Evolutionary conservation across 1,139 yeast genomes (phyloP).

Genomic region (Kodamaea arcana): DNA sequence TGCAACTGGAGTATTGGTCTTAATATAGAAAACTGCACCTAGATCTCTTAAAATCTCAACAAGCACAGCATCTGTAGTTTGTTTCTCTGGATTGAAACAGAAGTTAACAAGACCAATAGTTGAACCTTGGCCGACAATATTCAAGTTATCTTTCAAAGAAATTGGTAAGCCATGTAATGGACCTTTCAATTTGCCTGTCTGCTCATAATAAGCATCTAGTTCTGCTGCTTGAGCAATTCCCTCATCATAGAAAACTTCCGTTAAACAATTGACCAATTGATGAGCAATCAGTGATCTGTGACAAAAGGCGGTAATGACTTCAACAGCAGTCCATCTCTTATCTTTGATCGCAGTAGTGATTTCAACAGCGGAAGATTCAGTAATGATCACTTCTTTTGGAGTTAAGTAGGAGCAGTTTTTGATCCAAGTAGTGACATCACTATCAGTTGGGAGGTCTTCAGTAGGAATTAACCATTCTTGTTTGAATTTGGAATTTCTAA

Average conservation of each 20-base stretch:
- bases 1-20: conserved; percentile 34
- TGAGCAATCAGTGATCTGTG: conserved; percentile 46
- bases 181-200: conserved; percentile 23
- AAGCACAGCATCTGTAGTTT: conserved; percentile 24
- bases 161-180: conserved; percentile 40
- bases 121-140: conserved; percentile 48
- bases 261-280: conserved; percentile 37
- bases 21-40: conserved; percentile 34
- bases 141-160: conserved; percentile 46
- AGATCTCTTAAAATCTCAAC: conserved; percentile 21
- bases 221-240: conserved; percentile 26
- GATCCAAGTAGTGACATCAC: conserved; percentile 37
- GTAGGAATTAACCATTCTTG: conserved; percentile 39
- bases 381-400: conserved; percentile 29
- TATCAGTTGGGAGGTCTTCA: conserved; percentile 24
- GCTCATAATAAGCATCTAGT: conserved; percentile 24
- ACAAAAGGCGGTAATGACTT: conserved; percentile 34
- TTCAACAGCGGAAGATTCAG: conserved; percentile 31
- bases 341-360: conserved; percentile 31
- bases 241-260: conserved; percentile 34
- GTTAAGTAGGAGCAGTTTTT: conserved; percentile 21
- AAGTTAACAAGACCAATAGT: conserved; percentile 44
- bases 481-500: conserved; percentile 33
- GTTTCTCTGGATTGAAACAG: conserved; percentile 21
- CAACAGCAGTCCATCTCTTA: conserved; percentile 22